These are phyloP conservation scores for Trypanosoma conorhini DNA, from an alignment of 208 protist species.

Conservation along the genomic window DNA sequence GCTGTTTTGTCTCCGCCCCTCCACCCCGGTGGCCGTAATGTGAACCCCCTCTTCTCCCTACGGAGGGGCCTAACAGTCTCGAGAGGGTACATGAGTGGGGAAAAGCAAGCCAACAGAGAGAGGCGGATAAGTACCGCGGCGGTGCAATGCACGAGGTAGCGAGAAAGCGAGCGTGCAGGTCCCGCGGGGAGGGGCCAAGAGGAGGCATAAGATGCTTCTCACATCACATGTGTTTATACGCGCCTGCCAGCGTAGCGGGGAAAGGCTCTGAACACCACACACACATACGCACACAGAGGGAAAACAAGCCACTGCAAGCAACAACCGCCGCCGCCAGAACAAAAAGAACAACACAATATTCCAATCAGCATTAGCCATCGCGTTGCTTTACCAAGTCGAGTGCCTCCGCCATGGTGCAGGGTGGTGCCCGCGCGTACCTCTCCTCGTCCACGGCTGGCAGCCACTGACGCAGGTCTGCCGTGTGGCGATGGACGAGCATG, in stretches of 20 bases:
- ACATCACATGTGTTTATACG: too few relatives aligned
- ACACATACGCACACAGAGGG: background rate
- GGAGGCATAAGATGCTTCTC: too few relatives aligned
- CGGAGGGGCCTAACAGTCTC: background rate
- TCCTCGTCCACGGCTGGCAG: constrained; percentile 70
- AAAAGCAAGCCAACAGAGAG: too few relatives aligned
- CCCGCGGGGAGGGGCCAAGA: too few relatives aligned
- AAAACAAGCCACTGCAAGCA: constrained; percentile 8
- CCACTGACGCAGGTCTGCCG: constrained; percentile 82
- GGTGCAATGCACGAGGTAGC: too few relatives aligned
- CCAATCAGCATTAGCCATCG: background rate
- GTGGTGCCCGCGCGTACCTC: constrained; percentile 59
- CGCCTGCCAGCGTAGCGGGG: too few relatives aligned
- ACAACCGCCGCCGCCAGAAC: constrained; percentile 18
- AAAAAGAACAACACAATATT: constrained; percentile 12
- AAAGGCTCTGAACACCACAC: background rate
- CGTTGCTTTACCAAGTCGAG: constrained; percentile 4
- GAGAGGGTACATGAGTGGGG: background rate
- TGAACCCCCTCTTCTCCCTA: background rate
- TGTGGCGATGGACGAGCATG: constrained; percentile 73
- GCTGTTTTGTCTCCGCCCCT: too few relatives aligned
- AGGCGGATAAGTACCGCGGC: too few relatives aligned
- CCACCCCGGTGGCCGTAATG: too few relatives aligned
- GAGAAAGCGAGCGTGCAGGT: too few relatives aligned
- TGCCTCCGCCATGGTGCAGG: constrained; percentile 52